phyloP scores from a whole-genome alignment of 1,284 basidiomycete genomes.

The Leccinum fallax region DNA sequence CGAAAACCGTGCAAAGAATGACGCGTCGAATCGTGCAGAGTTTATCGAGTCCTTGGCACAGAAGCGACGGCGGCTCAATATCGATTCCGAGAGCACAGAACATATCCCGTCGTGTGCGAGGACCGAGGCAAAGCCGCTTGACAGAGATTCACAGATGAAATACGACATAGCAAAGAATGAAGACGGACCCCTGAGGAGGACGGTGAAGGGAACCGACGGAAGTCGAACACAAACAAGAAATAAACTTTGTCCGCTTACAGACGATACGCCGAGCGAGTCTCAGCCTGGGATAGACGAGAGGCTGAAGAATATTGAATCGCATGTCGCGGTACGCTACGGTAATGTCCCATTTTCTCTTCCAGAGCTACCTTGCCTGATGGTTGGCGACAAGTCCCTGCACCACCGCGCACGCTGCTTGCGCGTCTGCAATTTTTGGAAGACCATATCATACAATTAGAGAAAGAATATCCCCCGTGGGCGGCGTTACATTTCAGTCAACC shows the following conservation, averaged over 20 bases:
- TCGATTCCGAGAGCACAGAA: conserved; percentile 33
- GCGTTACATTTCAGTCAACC: conserved; percentile 83
- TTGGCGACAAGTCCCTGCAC: conserved; percentile 58
- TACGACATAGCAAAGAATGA: conserved; percentile 82
- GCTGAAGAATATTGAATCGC: conserved; percentile 63
- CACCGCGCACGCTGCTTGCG: conserved; percentile 60
- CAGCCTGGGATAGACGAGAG: conserved; percentile 67
- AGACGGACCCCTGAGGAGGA: conserved; percentile 70
- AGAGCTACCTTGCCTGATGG: neutral
- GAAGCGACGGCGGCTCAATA: conserved; percentile 47
- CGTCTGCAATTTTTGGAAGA: conserved; percentile 73
- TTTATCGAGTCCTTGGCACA: conserved; percentile 62
- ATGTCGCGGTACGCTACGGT: conserved; percentile 76
- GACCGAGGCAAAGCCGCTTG: conserved; percentile 65
- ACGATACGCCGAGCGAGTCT: conserved; percentile 39
- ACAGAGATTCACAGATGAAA: conserved; percentile 77
- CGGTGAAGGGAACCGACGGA: conserved; percentile 38
- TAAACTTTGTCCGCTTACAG: conserved; percentile 31
- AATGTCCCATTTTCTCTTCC: conserved; percentile 15
- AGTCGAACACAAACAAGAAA: conserved; percentile 23
- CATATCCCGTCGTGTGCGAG: conserved; percentile 62
- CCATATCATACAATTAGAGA: conserved; percentile 71
- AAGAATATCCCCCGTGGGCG: conserved; percentile 81
- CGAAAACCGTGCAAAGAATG: conserved; percentile 65
- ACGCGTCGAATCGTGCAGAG: conserved; percentile 72